Percentiles rank a stretch among this genome's conserved stretches.
These are phyloP conservation scores for Picochlorum sp. DNA, from an alignment of 139 green algal species.

Conservation along the genomic window DNA sequence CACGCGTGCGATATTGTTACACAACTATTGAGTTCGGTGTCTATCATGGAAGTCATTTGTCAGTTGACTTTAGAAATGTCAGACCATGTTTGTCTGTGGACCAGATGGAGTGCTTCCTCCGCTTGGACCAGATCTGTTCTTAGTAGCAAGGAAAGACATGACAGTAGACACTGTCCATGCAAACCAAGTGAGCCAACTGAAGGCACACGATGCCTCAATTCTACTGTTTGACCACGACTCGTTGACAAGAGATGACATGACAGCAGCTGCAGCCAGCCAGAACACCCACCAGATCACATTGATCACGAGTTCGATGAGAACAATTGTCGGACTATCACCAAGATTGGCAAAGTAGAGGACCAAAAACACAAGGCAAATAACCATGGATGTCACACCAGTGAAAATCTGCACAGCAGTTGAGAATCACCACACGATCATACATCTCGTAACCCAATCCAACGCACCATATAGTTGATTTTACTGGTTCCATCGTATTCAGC, in stretches of 20 bases:
- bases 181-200: constrained; percentile 8
- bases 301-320: constrained; percentile 6
- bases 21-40: too few species aligned
- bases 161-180: constrained; percentile 3
- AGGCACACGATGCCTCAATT: neutral
- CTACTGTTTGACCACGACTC: too few species aligned
- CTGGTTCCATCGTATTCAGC: constrained; percentile 6
- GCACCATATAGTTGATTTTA: constrained; percentile 1
- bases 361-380: constrained; percentile 12
- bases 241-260: neutral
- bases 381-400: constrained; percentile 12
- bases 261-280: constrained; percentile 10
- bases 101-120: too few species aligned
- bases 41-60: too few species aligned
- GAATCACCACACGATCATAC: neutral
- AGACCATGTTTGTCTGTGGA: too few species aligned
- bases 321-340: constrained; percentile 1
- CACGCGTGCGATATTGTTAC: too few species aligned
- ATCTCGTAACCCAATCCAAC: neutral
- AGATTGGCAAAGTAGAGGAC: constrained; percentile 1
- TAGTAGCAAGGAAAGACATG: neutral
- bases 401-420: constrained; percentile 1
- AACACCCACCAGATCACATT: constrained; percentile 10
- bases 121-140: neutral
- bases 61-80: too few species aligned